Base-by-base conservation (phyloP, 176 grass and related monocot genomes). In the Panicum miliaceum region DNA sequence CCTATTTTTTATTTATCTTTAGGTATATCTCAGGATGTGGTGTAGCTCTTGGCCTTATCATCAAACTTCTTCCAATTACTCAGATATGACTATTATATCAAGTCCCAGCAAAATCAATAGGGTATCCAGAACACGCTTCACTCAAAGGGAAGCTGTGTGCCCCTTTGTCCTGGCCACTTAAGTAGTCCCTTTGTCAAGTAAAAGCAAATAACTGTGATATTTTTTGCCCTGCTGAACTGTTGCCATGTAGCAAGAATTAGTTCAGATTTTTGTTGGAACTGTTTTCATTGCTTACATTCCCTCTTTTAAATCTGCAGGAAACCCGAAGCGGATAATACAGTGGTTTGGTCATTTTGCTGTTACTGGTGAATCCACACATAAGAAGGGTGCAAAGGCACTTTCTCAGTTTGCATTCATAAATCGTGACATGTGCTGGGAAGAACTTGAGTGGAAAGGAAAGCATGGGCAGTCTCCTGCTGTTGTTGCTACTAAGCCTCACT, bases 381-480 rank as follows among this genome's bases (percentile, higher is more conserved):
- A 84, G 83, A 93, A 86, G 23, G 96, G 96, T 40, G 88, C 90
- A n/a, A 89, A 91, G 82, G 92, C 96, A 68, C 73, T 95, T 83
- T 87, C 96, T 54, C 88, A 90, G 53, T 98, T 90, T 86, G 90
- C 92, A 61, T 98, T 98, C 88, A 66, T 90, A 36, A 95, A 98
- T 64, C 91, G 96, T 43, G 87, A 98, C 61, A 74, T 89, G 75
- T 95, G 65, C 79, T 98, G 96, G 95, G 96, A 98, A 73, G 96
- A 98, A 78, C 95, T 98, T 41, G 90, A 94, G 85, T 98, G 95
- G 96, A 94, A 91, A 68, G 96, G 92, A 43, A 92, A 89, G 58
- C 96, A 94, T 64, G 96, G 96, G 56, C 92, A 98, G 63, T 95
- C 96, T 75, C 96, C 96, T 41, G 92, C 96, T 69, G 82, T 98